Evolutionary conservation across 176 grass and related monocot species (phyloP).

Genomic region (Aechmea fasciata): DNA sequence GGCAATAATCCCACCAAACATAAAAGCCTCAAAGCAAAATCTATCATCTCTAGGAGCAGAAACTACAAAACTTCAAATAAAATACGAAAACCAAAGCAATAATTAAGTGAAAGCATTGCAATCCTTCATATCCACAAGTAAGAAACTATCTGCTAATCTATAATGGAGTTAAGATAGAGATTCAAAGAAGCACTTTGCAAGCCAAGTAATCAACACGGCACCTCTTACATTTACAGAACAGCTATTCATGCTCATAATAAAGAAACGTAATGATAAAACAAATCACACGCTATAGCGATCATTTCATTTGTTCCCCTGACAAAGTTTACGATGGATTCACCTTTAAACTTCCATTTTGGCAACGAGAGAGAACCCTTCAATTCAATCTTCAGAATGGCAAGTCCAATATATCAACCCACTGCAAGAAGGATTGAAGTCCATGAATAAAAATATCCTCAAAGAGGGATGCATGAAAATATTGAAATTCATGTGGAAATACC

Average conservation of each 20-base stretch:
- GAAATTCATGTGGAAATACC: constrained; percentile 24
- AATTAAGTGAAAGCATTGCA: too few relatives aligned
- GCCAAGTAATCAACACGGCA: neutral
- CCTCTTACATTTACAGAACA: constrained; percentile 1
- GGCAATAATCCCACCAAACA: too few relatives aligned
- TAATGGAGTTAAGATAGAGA: too few relatives aligned
- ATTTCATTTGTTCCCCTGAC: neutral
- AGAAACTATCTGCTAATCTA: too few relatives aligned
- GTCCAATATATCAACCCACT: constrained; percentile 84
- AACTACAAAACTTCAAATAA: too few relatives aligned
- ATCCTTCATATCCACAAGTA: too few relatives aligned
- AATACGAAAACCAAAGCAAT: too few relatives aligned
- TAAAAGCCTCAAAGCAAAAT: too few relatives aligned
- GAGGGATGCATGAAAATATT: neutral
- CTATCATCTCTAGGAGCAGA: too few relatives aligned
- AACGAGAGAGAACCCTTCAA: neutral
- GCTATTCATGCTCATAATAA: neutral
- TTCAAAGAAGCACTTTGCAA: too few relatives aligned
- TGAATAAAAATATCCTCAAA: neutral
- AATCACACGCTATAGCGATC: neutral
- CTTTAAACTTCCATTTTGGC: constrained; percentile 12
- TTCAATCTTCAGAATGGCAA: constrained; percentile 60
- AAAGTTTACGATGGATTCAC: neutral
- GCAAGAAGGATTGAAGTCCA: constrained; percentile 19
- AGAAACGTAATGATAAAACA: neutral